Evolutionary conservation across 2,329 filamentous ascomycete genomes (phyloP), one percentile per base, ranked within the genome.

Genomic region (Tolypocladium tropicale): DNA sequence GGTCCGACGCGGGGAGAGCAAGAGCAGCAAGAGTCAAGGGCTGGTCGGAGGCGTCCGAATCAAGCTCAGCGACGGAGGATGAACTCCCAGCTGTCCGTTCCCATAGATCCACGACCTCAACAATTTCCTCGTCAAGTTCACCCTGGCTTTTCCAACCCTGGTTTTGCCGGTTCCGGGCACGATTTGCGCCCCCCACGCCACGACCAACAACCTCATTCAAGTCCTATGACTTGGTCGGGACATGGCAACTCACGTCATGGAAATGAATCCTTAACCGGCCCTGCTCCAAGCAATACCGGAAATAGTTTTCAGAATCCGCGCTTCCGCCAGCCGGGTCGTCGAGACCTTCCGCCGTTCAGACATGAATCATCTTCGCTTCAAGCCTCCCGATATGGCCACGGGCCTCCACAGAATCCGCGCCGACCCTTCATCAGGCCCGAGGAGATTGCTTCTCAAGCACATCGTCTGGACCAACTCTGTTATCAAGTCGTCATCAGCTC

Each of bases 21-120:
- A 2, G 16, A 41, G 14, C 52, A 59, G 7, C 58, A 61, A 46
- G 53, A 61, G 23, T 64, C 62, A 60, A 74, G 69, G 54, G 56
- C 65, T n/a, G 58, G 62, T 53, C 72, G 73, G 62, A 83, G 77
- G 62, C 79, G 82, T 25, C 78, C 74, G 3, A 86, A 86, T 58
- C 83, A 86, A 64, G 82, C 83, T 1, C 80, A 85, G 61, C 75
- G 83, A 52, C 78, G 83, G 25, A 81, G 85, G 62, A 82, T 84
- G 79, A 83, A 76, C 56, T 75, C 81, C 5, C 78, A 85, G 60
- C 63, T 84, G 21, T 76, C 79, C 0, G 78, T 85, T 50, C 75
- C 80, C 5, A 74, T 85, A 53, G 79, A 83, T 57, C 67, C 74
- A 14, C 74, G 74, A n/a, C 64, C 69, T 21, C 68, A 70, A 18